Evolutionary conservation across 345 rosid species (phyloP), one percentile per base, ranked within the genome.

Genomic region (Bruguiera parviflora): DNA sequence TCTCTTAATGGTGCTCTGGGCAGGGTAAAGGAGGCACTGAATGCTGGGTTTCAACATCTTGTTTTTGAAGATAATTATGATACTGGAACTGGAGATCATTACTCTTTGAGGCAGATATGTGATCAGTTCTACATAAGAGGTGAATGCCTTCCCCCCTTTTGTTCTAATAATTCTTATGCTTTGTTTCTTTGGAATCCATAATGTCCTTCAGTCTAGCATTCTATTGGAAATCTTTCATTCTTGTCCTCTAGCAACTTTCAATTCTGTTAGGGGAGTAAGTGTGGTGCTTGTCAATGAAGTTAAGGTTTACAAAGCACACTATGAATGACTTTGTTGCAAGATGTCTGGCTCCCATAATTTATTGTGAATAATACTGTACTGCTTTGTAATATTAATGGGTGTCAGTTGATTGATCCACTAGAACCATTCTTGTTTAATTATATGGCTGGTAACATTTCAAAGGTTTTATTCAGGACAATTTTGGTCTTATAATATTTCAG

Each of bases 31-130:
- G 91, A 92, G 78, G 98, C 99, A 49, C 51, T 86, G 70, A 80
- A 87, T 58, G 89, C 87, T 56, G 98, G 99, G 53, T 96, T 96
- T 79, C 85, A 53, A 46, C 92, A 96, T 85, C 94, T 96, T 77
- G 79, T 96, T 68, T 96, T 96, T 63, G 99, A 96, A 82, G 99
- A 96, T 75, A 96, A 96, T 73, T 96, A 92, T 66, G 99, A 96
- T 75, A 96, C 99, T 22, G 99, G 99, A 71, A 96, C 96, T 3
- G 98, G 98, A 43, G 99, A 96, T 74, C 98, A 92, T 85, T 96
- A 96, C 75, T 96, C 99, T 25, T 75, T 96, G 75, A 85, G 99
- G 78, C 98, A 96, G 80, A 96, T 92, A 77, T 96, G 99, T 33
- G 99, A 96, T 71, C 99, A 96, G 77, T 81, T 71, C 39, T 92